phyloP scores from a whole-genome alignment of 2,329 filamentous ascomycete species.

The Camptophora hylomeconis region DNA sequence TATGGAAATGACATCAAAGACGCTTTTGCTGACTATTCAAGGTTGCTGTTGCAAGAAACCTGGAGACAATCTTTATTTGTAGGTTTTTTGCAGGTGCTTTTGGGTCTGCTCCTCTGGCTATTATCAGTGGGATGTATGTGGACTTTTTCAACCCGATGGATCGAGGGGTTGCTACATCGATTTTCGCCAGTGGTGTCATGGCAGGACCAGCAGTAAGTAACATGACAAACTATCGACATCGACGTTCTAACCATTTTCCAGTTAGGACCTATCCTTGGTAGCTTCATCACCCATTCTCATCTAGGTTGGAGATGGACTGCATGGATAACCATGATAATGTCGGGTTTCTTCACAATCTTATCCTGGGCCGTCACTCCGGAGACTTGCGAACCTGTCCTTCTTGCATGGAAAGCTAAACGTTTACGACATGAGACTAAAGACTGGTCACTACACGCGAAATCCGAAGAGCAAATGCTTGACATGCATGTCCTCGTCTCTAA shows the following conservation, averaged over 20 bases:
- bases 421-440: slow-evolving; percentile 30
- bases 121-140: slow-evolving; percentile 51
- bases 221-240: background rate
- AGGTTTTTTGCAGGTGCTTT: slow-evolving; percentile 49
- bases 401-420: slow-evolving; percentile 32
- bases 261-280: slow-evolving; percentile 36
- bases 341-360: slow-evolving; percentile 21
- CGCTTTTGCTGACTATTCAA: no score
- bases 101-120: slow-evolving; percentile 48
- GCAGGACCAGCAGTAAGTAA: no score
- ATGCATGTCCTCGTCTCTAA: no score
- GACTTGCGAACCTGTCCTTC: slow-evolving; percentile 34
- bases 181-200: no score
- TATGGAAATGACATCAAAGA: no score
- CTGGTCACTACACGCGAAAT: slow-evolving; percentile 32
- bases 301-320: slow-evolving; percentile 39
- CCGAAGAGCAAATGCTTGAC: no score
- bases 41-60: slow-evolving; percentile 39
- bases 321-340: slow-evolving; percentile 31
- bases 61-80: slow-evolving; percentile 44
- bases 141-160: slow-evolving; percentile 47
- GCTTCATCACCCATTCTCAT: slow-evolving; percentile 34
- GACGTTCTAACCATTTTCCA: slow-evolving; percentile 24
- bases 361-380: slow-evolving; percentile 36
- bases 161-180: slow-evolving; percentile 45